Evolutionary conservation across 208 protist genomes (phyloP).

Genomic region (Leishmania amazonensis): DNA sequence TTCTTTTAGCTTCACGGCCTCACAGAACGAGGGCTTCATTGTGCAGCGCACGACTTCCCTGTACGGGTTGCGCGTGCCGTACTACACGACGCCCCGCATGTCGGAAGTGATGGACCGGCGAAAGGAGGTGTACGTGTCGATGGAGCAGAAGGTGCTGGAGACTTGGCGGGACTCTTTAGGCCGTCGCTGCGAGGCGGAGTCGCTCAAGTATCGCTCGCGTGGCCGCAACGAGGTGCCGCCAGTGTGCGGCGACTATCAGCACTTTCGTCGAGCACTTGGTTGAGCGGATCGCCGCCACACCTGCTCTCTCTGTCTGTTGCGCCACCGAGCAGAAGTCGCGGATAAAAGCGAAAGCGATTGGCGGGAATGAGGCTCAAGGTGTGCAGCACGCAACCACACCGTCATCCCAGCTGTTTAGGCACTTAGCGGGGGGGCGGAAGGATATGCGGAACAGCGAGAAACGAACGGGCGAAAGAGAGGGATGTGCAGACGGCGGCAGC

Average conservation of each 20-base stretch:
- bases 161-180: conserved; percentile 70
- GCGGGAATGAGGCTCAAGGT: not conserved
- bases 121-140: conserved; percentile 36
- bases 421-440: not conserved
- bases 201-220: conserved; percentile 59
- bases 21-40: conserved; percentile 44
- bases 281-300: not conserved
- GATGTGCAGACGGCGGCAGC: not conserved
- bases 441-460: not conserved
- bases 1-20: conserved; percentile 71
- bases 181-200: conserved; percentile 83
- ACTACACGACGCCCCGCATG: conserved; percentile 64
- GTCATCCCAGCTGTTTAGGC: not conserved
- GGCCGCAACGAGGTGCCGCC: conserved; percentile 64
- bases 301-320: not conserved
- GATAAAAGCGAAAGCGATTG: no score
- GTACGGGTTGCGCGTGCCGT: conserved; percentile 62
- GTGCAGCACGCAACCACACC: not conserved
- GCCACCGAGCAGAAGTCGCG: not conserved
- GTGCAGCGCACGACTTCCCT: conserved; percentile 60
- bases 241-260: conserved; percentile 62
- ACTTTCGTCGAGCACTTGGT: conserved; percentile 46
- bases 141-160: conserved; percentile 70
- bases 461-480: not conserved
- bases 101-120: conserved; percentile 55